Percentiles rank a stretch among this genome's conserved stretches.
phyloP scores from a whole-genome alignment of 108 stramenopile species.

The Cylindrotheca fusiformis region DNA sequence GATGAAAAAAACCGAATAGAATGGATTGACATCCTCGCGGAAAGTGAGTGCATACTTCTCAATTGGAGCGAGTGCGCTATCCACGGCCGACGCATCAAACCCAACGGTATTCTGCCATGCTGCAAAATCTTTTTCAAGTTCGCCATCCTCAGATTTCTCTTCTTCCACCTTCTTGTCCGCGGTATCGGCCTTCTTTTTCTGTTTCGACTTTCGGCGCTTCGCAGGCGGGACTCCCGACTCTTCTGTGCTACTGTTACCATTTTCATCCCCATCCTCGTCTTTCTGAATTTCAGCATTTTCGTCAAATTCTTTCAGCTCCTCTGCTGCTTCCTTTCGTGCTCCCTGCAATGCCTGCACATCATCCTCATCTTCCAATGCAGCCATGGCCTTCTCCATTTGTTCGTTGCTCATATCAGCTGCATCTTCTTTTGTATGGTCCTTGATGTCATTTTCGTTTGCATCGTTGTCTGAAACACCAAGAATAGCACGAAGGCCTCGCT shows the following conservation, averaged over 20 bases:
- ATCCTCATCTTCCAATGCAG: conserved; percentile 88
- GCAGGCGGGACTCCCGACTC: neutral
- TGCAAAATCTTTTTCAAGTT: conserved; percentile 89
- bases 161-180: conserved; percentile 17
- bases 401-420: conserved; percentile 58
- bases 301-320: conserved; percentile 85
- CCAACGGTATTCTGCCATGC: conserved; percentile 90
- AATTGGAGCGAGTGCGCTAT: conserved; percentile 69
- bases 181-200: conserved; percentile 9
- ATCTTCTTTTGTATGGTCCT: conserved; percentile 6
- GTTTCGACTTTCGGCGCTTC: conserved; percentile 23
- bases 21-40: conserved; percentile 75
- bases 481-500: conserved; percentile 64
- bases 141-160: conserved; percentile 41
- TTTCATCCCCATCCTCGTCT: conserved; percentile 44
- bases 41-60: conserved; percentile 71
- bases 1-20: conserved; percentile 67
- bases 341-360: conserved; percentile 80
- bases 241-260: conserved; percentile 12
- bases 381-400: conserved; percentile 88
- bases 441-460: conserved; percentile 18
- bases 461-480: conserved; percentile 48
- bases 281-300: conserved; percentile 64
- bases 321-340: conserved; percentile 74
- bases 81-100: conserved; percentile 67